Evolutionary conservation across 225 moss, liverwort and hornwort species (phyloP).

Genomic region (Climacium dendroides): DNA sequence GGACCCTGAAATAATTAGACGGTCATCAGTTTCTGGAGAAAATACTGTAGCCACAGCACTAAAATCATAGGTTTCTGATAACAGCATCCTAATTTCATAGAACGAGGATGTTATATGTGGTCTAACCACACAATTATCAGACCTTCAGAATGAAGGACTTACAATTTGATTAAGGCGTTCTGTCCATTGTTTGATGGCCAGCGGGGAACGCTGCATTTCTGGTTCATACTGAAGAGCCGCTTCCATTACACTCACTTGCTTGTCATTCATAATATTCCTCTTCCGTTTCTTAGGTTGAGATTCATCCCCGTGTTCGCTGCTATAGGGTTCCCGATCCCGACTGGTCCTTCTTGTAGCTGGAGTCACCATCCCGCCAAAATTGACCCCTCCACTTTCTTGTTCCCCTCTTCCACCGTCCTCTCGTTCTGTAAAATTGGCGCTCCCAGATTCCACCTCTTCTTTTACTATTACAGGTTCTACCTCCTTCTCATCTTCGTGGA

Average conservation of each 20-base stretch:
- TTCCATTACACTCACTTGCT: conserved; percentile 80
- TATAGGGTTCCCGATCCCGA: conserved; percentile 74
- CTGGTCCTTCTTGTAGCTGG: conserved; percentile 47
- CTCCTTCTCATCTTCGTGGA: conserved; percentile 4
- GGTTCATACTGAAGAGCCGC: conserved; percentile 74
- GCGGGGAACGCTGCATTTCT: conserved; percentile 93
- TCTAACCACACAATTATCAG: neutral
- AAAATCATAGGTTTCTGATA: neutral
- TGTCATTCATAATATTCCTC: conserved; percentile 95
- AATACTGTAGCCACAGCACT: neutral
- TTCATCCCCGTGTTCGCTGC: conserved; percentile 69
- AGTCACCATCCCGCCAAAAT: conserved; percentile 29
- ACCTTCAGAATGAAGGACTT: conserved; percentile 3
- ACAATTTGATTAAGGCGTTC: conserved; percentile 71
- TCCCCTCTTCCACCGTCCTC: conserved; percentile 41
- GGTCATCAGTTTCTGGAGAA: conserved; percentile 4
- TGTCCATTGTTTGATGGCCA: conserved; percentile 77
- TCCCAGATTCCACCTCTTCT: conserved; percentile 49
- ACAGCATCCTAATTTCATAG: neutral
- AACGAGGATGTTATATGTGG: neutral
- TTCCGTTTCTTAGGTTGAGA: conserved; percentile 92
- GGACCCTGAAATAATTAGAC: conserved; percentile 73
- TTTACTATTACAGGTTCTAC: conserved; percentile 7
- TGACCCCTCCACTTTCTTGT: conserved; percentile 44
- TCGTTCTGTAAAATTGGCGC: conserved; percentile 33